A percentile compares a stretch with the other conserved stretches of the same genome.
These are phyloP conservation scores for Cutaneotrichosporon sp. DNA, from an alignment of 1,284 basidiomycete species.

Conservation along the genomic window DNA sequence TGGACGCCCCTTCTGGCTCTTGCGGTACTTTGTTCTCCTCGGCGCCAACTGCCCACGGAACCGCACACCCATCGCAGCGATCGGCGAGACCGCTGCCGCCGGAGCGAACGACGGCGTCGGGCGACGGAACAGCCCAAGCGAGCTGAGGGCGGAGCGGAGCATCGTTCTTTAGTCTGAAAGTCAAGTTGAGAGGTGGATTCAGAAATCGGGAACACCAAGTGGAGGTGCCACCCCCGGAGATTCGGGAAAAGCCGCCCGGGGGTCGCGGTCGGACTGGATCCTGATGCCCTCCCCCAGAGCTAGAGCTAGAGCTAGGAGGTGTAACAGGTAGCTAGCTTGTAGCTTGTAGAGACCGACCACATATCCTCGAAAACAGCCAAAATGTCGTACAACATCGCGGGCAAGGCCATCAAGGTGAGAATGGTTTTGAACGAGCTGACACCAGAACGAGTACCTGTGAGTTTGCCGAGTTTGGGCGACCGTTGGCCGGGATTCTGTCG, in stretches of 20 bases:
- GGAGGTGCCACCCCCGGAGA: constrained; percentile 11
- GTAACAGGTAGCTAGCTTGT: too few relatives aligned
- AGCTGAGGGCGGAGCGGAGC: constrained; percentile 21
- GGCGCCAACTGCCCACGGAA: constrained; percentile 71
- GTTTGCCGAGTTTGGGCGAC: constrained; percentile 16
- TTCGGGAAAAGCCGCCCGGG: constrained; percentile 10
- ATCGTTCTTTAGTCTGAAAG: constrained; percentile 19
- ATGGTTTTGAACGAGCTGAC: background rate
- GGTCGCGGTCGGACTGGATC: constrained; percentile 6
- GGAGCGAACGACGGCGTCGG: constrained; percentile 12
- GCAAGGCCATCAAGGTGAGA: constrained; percentile 52
- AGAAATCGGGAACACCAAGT: background rate
- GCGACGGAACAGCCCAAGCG: constrained; percentile 18
- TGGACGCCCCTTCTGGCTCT: constrained; percentile 82
- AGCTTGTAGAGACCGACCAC: background rate
- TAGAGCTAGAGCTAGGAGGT: too few relatives aligned
- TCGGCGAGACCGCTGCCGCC: constrained; percentile 16
- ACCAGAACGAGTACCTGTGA: constrained; percentile 50
- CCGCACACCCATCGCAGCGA: constrained; percentile 42
- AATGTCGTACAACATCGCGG: constrained; percentile 54
- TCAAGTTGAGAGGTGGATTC: constrained; percentile 1
- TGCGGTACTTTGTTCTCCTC: constrained; percentile 73
- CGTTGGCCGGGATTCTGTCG: background rate
- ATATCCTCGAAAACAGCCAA: constrained; percentile 23
- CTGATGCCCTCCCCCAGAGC: too few relatives aligned